Evolutionary conservation across 164 flowering plant genomes (phyloP).

Genomic region (Umbilicus rupestris): DNA sequence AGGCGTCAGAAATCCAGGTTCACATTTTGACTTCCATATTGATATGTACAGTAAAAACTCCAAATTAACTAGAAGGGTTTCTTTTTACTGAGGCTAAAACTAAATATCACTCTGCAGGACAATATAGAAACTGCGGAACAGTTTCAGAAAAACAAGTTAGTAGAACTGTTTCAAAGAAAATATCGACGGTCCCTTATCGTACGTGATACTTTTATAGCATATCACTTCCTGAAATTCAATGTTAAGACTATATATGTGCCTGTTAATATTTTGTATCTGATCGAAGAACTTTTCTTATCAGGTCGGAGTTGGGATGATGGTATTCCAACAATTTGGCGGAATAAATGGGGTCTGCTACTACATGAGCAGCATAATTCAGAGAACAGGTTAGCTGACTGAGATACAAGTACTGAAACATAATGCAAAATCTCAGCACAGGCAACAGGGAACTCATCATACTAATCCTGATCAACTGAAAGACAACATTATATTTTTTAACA

Average conservation of each 20-base stretch:
- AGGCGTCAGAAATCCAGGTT: conserved; percentile 11
- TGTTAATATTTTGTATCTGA: too few relatives aligned
- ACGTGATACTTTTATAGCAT: not conserved
- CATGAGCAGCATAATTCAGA: conserved; percentile 12
- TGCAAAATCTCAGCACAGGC: too few relatives aligned
- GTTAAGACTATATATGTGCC: too few relatives aligned
- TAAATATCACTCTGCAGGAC: not conserved
- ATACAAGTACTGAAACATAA: too few relatives aligned
- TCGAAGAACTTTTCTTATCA: too few relatives aligned
- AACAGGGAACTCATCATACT: too few relatives aligned
- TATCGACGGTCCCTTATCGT: not conserved
- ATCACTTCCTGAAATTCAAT: not conserved
- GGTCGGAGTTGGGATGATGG: conserved; percentile 27
- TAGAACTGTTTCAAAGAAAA: conserved; percentile 8
- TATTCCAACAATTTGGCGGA: conserved; percentile 22
- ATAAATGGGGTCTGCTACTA: conserved; percentile 11
- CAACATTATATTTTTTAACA: too few relatives aligned
- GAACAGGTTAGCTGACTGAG: conserved; percentile 17
- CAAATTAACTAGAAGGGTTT: too few relatives aligned
- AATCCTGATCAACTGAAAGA: too few relatives aligned
- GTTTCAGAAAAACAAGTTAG: not conserved
- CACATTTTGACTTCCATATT: too few relatives aligned
- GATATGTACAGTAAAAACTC: too few relatives aligned
- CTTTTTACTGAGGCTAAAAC: too few relatives aligned
- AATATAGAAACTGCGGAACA: not conserved